Conservation (phyloP, 306 rosid species). For the Trifolium pratense region DNA sequence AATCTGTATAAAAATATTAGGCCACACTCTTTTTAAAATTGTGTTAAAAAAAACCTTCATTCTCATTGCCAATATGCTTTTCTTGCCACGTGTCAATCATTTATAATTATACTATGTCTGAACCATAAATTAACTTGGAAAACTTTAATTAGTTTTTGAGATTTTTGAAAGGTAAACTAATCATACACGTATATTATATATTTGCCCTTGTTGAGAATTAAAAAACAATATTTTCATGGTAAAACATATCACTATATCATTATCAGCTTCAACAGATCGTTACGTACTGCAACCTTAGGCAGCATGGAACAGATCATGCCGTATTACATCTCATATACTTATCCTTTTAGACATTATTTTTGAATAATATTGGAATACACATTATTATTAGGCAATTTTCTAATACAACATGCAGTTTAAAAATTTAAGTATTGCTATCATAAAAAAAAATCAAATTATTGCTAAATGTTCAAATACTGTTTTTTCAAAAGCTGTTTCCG, state of each 20-base stretch:
- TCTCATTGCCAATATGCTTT: too few relatives aligned
- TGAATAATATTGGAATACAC: neutral
- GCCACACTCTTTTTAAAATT: too few relatives aligned
- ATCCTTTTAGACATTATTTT: neutral
- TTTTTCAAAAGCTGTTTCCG: neutral
- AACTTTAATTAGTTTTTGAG: neutral
- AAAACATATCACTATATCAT: neutral
- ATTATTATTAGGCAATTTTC: neutral
- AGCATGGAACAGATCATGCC: conserved; percentile 28
- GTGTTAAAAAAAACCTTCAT: neutral
- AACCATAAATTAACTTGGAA: too few relatives aligned
- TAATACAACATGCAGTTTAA: neutral
- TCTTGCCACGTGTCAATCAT: too few relatives aligned
- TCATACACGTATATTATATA: neutral
- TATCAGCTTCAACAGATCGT: neutral
- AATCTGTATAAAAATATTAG: neutral
- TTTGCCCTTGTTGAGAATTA: neutral
- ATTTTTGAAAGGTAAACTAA: conserved; percentile 5
- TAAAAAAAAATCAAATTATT: neutral
- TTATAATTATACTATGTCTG: too few relatives aligned
- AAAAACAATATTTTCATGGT: neutral
- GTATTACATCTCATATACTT: conserved; percentile 1
- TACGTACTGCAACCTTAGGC: neutral
- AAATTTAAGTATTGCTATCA: neutral
- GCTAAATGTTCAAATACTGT: neutral